phyloP scores from a whole-genome alignment of 2,329 filamentous ascomycete genomes.

The Cyphellophora europaea region DNA sequence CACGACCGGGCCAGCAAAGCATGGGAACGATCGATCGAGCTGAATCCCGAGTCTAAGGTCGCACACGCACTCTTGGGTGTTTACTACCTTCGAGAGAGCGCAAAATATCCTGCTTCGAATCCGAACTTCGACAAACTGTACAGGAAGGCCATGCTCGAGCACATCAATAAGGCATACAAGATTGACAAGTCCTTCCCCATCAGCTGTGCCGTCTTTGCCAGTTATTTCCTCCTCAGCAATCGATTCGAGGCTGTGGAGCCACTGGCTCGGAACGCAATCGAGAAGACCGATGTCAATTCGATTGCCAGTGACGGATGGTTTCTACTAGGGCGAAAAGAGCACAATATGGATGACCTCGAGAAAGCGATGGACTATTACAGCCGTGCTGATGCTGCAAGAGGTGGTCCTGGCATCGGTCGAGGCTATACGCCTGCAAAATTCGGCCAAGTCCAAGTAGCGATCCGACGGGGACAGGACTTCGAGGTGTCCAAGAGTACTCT shows the following conservation, averaged over 20 bases:
- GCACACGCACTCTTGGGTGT: constrained; percentile 84
- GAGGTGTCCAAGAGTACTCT: constrained; percentile 87
- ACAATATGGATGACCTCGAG: constrained; percentile 66
- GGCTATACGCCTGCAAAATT: constrained; percentile 94
- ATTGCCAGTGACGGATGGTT: constrained; percentile 98
- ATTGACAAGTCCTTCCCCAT: constrained; percentile 83
- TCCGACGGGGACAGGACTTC: constrained; percentile 65
- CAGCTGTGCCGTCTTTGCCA: constrained; percentile 81
- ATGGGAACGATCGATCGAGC: constrained; percentile 72
- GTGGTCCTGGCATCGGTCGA: constrained; percentile 62
- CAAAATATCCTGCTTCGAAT: constrained; percentile 72
- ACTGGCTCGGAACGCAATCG: constrained; percentile 84
- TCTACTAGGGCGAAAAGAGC: constrained; percentile 80
- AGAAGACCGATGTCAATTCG: constrained; percentile 90
- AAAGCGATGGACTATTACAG: constrained; percentile 80
- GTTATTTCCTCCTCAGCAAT: constrained; percentile 80
- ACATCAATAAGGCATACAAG: constrained; percentile 89
- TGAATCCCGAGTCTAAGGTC: constrained; percentile 72
- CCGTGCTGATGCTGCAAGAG: constrained; percentile 81
- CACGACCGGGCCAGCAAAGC: constrained; percentile 85
- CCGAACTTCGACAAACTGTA: constrained; percentile 77
- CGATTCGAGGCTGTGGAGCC: constrained; percentile 72
- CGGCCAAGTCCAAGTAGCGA: constrained; percentile 79
- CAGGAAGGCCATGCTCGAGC: constrained; percentile 88
- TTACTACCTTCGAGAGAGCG: constrained; percentile 80